phyloP scores from a whole-genome alignment of 1,284 basidiomycete genomes.

The Ganoderma meredithae region DNA sequence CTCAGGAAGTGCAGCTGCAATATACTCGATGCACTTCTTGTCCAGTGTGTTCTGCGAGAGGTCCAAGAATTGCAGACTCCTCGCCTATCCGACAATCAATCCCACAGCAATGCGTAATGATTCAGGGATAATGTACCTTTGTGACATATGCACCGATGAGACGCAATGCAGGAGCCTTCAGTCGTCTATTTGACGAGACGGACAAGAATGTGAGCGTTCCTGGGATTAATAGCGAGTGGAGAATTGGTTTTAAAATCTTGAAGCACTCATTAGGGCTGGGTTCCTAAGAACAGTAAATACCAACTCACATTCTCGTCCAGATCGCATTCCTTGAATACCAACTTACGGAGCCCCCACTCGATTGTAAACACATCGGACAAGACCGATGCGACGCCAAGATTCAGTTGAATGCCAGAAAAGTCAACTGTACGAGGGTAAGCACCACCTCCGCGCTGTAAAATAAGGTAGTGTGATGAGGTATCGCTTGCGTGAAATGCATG shows the following conservation, averaged over 20 bases:
- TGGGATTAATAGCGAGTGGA: slow-evolving; percentile 91
- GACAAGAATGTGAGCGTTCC: slow-evolving; percentile 85
- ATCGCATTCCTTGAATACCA: slow-evolving; percentile 83
- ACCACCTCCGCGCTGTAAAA: slow-evolving; percentile 55
- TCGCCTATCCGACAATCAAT: slow-evolving; percentile 55
- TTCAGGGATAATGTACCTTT: slow-evolving; percentile 53
- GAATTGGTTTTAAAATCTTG: slow-evolving; percentile 86
- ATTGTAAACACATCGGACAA: slow-evolving; percentile 90
- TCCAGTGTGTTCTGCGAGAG: slow-evolving; percentile 90
- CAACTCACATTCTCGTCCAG: slow-evolving; percentile 77
- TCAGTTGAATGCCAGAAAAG: slow-evolving; percentile 80
- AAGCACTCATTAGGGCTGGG: neutral
- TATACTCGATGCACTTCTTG: slow-evolving; percentile 83
- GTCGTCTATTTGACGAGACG: slow-evolving; percentile 85
- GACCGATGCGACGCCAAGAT: slow-evolving; percentile 73
- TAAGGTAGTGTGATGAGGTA: slow-evolving; percentile 4
- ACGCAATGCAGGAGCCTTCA: slow-evolving; percentile 83
- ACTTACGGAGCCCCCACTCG: slow-evolving; percentile 87
- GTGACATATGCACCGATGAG: slow-evolving; percentile 83
- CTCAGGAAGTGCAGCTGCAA: slow-evolving; percentile 72
- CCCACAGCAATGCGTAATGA: slow-evolving; percentile 1
- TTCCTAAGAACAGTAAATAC: neutral
- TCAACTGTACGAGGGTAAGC: slow-evolving; percentile 74
- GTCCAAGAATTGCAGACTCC: slow-evolving; percentile 84
- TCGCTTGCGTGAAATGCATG: neutral